Base-by-base conservation (phyloP, 192 early-diverging fungal species). In the Blastocladiella britannica region DNA sequence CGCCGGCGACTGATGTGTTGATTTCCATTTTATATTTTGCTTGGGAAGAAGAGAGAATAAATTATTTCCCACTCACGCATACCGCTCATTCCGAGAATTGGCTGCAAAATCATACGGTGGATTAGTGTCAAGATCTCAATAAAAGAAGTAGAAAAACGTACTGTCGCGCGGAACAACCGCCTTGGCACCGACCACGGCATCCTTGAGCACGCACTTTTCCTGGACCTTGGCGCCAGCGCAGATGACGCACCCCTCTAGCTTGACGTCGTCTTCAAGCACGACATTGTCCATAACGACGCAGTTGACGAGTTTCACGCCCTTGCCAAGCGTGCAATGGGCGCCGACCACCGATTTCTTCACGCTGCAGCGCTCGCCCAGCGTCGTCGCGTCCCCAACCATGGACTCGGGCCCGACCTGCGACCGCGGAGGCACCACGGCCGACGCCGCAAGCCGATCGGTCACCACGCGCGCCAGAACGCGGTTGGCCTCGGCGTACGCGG, bases 241-340 rank as follows among this genome's bases (percentile, higher is more conserved):
- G 24, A 56, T 27, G 22, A 56, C 23, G 29, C 55, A 56, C 57
- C 78, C 12, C 15, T 47, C 37, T 9, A 47, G 37, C 37, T 47
- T 47, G 37, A 47, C 37, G 83, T 76, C 75, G 66, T 99, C 95
- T 56, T 89, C 93, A 58, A 99, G 77, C 5, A 88, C 79, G 8
- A 85, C 82, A 61, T 94, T 77, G 66, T 99, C 93, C 90, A 95
- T 91, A 47, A 99, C 71, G 37, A 99, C 80, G n/a, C 85, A 93
- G 66, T 89, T 91, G 43, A 77, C 73, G 60, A 99, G 88, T 64
- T 97, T 95, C 64, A 93, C 89, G 56, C 89, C 87, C 65, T 87
- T 89, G 25, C 95, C 95, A 72, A 99, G 89, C n/a, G 77, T 65
- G 60, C 89, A 87, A 69, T 97, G 92, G 25, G 84, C 77, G 29